Evolutionary conservation across 1,139 yeast genomes (phyloP).

Genomic region (Nadsonia starkeyi-henricii): DNA sequence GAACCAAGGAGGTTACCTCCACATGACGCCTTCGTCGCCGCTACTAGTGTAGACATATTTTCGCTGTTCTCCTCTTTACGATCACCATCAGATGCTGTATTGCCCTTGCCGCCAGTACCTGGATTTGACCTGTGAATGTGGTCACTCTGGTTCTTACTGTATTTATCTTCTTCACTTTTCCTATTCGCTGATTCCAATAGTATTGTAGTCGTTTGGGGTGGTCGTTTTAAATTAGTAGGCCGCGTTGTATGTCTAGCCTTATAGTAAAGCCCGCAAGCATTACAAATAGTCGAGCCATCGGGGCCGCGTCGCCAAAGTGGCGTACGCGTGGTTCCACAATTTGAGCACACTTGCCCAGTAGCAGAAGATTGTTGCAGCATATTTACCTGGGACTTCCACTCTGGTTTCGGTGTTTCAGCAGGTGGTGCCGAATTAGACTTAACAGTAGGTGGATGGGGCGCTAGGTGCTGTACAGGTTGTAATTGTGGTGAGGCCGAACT

Average conservation of each 20-base stretch:
- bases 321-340: constrained; percentile 55
- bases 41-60: constrained; percentile 3
- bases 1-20: constrained; percentile 33
- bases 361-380: constrained; percentile 1
- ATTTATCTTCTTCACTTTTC: constrained; percentile 1
- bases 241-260: constrained; percentile 29
- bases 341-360: constrained; percentile 38
- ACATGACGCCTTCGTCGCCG: constrained; percentile 6
- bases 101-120: constrained; percentile 3
- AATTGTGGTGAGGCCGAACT: too few species aligned
- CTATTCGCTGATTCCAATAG: constrained; percentile 2
- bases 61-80: not conserved
- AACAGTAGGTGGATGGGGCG: too few species aligned
- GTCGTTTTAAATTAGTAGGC: constrained; percentile 52
- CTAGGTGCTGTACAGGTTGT: too few species aligned
- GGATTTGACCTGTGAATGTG: not conserved
- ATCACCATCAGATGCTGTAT: constrained; percentile 1
- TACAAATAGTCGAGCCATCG: constrained; percentile 50
- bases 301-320: constrained; percentile 63
- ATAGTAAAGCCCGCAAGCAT: constrained; percentile 50
- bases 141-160: not conserved
- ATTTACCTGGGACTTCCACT: not conserved
- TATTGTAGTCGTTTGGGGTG: constrained; percentile 43
- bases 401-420: too few species aligned
- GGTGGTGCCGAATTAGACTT: too few species aligned